A percentile compares a stretch with the other conserved stretches of the same genome.
Evolutionary conservation across 139 green algal species (phyloP).

Genomic region (Tetraselmis striata): DNA sequence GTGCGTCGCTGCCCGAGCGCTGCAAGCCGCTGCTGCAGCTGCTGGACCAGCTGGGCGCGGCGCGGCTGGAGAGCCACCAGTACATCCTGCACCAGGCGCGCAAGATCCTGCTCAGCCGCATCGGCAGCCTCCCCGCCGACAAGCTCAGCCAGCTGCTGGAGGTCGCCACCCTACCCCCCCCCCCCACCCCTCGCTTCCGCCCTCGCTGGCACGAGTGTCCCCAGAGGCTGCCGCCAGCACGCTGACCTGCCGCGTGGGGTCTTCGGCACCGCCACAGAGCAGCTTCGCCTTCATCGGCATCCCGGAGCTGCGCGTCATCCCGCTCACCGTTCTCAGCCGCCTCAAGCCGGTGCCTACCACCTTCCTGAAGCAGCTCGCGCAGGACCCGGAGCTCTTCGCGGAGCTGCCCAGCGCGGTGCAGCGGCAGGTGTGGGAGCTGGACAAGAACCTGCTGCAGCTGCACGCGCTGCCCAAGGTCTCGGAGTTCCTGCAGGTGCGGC

Average conservation of each 20-base stretch:
- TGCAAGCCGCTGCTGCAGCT: constrained; percentile 64
- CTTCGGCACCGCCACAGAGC: constrained; percentile 32
- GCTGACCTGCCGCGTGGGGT: too few relatives aligned
- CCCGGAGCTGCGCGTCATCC: constrained; percentile 52
- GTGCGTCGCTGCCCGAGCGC: too few relatives aligned
- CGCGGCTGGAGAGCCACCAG: constrained; percentile 44
- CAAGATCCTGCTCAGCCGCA: constrained; percentile 40
- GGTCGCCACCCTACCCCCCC: too few relatives aligned
- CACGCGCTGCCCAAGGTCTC: constrained; percentile 60
- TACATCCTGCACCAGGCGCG: constrained; percentile 47
- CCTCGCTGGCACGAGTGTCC: too few relatives aligned
- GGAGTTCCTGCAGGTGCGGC: too few relatives aligned
- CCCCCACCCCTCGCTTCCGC: constrained; percentile 28
- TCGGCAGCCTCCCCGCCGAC: constrained; percentile 19
- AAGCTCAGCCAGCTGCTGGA: constrained; percentile 35
- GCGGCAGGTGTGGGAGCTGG: constrained; percentile 77
- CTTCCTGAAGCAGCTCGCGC: constrained; percentile 75
- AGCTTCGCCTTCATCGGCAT: constrained; percentile 59
- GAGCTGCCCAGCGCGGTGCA: constrained; percentile 61
- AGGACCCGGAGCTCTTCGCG: constrained; percentile 65
- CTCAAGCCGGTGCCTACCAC: constrained; percentile 57
- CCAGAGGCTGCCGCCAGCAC: too few relatives aligned
- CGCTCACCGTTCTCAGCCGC: constrained; percentile 41
- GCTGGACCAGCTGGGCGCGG: constrained; percentile 60
- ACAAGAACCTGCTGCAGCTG: constrained; percentile 72